Base-by-base conservation (phyloP, 495 filamentous ascomycete genomes). In the Penicillium subrubescens region DNA sequence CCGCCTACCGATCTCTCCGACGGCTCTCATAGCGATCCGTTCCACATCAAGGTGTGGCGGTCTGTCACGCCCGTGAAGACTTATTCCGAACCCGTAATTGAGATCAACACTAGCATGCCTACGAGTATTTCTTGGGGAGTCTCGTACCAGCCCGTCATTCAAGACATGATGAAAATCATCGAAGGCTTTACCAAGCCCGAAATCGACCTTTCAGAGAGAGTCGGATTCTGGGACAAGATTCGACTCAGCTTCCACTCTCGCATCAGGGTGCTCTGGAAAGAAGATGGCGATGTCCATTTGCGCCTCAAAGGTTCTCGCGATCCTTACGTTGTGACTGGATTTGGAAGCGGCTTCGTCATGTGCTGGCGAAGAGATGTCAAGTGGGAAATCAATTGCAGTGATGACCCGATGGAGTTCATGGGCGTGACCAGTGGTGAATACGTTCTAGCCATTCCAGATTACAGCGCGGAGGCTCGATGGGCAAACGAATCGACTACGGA, bases 111-210 rank as follows among this genome's bases (percentile, higher is more conserved):
- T 5, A 89, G 89, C 62, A 86, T 92, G 63, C 89, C 96, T 10
- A 99, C 95, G 8, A 88, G 90, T 60, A 94, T 98, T 56, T 97
- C 93, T 34, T 99, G 95, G 95, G 92, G 94, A 43, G 91, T 93
- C 61, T 97, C 95, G 0, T 98, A 98, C 71, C 95, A 99, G 65
- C 95, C 95, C 29, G 96, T 94, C 12, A 97, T 99, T 59, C 95
- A 99, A 75, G 95, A 99, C 70, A 97, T 97, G 92, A 99, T 99
- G 95, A 97, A 98, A 87, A 92, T 96, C 27, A 92, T 99, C 62
- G 95, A 99, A 80, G 90, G 90, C 0, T 97, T 99, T 78, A 97
- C 94, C 11, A 99, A 98, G 68, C 91, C 92, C 5, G 93, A 96
- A 66, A 82, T 97, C 43, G 95, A 98, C 76, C 91, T 91, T 6